Evolutionary conservation across 805 yeast species (phyloP).

Genomic region (Yamadazyma philogaea): DNA sequence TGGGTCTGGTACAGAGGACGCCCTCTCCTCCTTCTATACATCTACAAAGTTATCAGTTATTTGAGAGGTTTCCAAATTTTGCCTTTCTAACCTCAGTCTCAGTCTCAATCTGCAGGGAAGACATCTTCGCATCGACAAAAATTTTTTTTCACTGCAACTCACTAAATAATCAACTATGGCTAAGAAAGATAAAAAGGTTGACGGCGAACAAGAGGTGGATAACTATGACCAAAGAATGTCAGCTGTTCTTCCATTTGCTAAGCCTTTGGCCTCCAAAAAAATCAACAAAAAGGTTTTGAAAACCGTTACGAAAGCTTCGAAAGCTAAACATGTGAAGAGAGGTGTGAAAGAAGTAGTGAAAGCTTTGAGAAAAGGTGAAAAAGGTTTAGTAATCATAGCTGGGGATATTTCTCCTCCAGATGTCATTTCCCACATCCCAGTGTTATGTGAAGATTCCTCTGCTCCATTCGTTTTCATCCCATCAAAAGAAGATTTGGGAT

Average conservation of each 20-base stretch:
- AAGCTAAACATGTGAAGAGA: constrained; percentile 96
- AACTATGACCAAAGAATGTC: constrained; percentile 91
- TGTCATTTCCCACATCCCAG: constrained; percentile 96
- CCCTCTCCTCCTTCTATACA: background rate
- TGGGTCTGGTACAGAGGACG: background rate
- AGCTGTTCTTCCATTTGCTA: constrained; percentile 87
- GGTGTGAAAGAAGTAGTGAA: constrained; percentile 99
- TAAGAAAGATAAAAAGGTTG: constrained; percentile 47
- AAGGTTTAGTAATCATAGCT: constrained; percentile 93
- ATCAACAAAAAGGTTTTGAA: constrained; percentile 92
- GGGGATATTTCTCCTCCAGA: constrained; percentile 98
- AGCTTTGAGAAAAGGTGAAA: constrained; percentile 96
- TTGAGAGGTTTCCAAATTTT: background rate
- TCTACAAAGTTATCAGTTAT: no score
- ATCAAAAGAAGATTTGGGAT: constrained; percentile 95
- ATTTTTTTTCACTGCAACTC: background rate
- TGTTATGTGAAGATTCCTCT: constrained; percentile 87
- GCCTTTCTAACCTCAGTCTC: background rate
- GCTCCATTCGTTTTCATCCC: constrained; percentile 95
- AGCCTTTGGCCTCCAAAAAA: constrained; percentile 94
- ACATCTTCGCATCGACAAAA: constrained; percentile 7
- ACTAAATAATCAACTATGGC: constrained; percentile 24
- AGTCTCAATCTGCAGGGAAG: background rate
- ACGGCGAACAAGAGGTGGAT: constrained; percentile 51
- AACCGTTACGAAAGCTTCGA: constrained; percentile 95